A percentile compares a stretch with the other conserved stretches of the same genome.
These are phyloP conservation scores for Coffea eugenioides DNA, from an alignment of 257 asterid species.

Conservation along the genomic window DNA sequence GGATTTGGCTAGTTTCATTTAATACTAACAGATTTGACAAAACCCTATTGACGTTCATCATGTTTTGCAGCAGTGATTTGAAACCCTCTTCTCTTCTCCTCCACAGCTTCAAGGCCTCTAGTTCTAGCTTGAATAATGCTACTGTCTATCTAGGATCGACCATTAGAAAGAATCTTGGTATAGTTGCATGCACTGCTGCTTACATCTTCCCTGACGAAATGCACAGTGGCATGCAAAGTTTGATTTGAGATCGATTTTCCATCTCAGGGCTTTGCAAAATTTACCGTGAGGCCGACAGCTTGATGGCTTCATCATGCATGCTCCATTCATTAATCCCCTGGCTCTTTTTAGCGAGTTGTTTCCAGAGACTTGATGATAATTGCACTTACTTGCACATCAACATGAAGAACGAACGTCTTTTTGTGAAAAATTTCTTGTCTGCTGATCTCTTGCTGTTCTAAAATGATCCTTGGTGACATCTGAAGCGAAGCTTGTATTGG, in stretches of 20 bases:
- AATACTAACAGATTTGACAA: constrained; percentile 3
- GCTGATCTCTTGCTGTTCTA: not conserved
- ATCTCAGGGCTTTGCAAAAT: not conserved
- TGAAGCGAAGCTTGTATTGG: not conserved
- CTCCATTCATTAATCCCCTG: not conserved
- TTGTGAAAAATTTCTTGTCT: not conserved
- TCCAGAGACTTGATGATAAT: not conserved
- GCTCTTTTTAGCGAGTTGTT: not conserved
- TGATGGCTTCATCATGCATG: not conserved
- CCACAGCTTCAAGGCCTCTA: not conserved
- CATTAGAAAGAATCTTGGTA: not conserved
- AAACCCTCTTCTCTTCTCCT: not conserved
- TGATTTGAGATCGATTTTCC: not conserved
- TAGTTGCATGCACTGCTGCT: not conserved
- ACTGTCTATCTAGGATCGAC: not conserved
- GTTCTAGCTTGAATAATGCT: not conserved
- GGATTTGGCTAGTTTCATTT: constrained; percentile 8
- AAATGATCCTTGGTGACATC: not conserved
- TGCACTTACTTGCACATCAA: no score
- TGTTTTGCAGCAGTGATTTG: constrained; percentile 10
- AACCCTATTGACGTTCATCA: not conserved
- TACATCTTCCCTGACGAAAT: not conserved
- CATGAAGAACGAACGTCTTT: not conserved
- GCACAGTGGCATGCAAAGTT: not conserved
- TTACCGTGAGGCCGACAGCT: not conserved